Evolutionary conservation across 148 eudicot genomes (phyloP).

Genomic region (Silene conica): DNA sequence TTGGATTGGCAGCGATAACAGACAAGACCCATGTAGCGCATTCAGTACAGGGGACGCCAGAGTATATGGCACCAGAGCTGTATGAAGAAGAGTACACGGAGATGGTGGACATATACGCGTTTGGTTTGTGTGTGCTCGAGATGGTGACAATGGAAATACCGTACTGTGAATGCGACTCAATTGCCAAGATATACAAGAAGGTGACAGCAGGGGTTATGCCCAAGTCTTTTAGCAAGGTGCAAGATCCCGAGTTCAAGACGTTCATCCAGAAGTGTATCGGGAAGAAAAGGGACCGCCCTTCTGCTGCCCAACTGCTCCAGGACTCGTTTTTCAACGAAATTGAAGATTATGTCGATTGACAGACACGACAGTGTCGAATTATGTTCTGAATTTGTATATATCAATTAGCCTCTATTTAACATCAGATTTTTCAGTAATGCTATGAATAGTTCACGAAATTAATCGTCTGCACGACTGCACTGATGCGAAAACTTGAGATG

Average conservation of each 20-base stretch:
- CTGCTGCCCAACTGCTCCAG: conserved; percentile 60
- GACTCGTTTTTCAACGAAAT: conserved; percentile 50
- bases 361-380: background rate
- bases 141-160: conserved; percentile 79
- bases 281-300: conserved; percentile 57
- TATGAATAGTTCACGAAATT: background rate
- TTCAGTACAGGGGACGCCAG: conserved; percentile 68
- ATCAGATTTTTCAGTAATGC: background rate
- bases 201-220: conserved; percentile 67
- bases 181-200: conserved; percentile 63
- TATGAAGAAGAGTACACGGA: conserved; percentile 82
- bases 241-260: conserved; percentile 50
- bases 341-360: conserved; percentile 27
- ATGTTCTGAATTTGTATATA: background rate
- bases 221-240: conserved; percentile 42
- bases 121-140: conserved; percentile 72
- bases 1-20: conserved; percentile 69
- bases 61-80: conserved; percentile 82
- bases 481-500: no score
- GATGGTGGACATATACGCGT: conserved; percentile 70
- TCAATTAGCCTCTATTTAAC: background rate
- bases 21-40: conserved; percentile 68
- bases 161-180: conserved; percentile 61
- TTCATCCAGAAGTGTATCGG: conserved; percentile 67
- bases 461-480: background rate